phyloP scores from a whole-genome alignment of 306 rosid species.

The Senna siamea region DNA sequence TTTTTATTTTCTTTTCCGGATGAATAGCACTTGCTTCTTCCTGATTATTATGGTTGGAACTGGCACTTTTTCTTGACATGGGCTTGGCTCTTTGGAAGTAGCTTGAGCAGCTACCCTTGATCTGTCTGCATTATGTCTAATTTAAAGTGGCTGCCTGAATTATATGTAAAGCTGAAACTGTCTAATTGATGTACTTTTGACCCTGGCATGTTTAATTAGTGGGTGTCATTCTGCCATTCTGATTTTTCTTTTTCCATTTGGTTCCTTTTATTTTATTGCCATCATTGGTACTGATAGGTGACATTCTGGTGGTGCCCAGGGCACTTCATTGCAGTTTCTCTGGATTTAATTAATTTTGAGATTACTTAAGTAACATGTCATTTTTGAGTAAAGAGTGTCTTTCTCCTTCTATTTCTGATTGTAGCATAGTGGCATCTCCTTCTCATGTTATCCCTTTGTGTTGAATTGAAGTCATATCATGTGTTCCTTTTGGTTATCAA shows the following conservation, averaged over 20 bases:
- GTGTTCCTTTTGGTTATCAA: neutral
- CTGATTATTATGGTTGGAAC: neutral
- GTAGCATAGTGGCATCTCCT: conserved; percentile 31
- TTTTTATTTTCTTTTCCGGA: too few relatives aligned
- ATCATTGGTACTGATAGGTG: conserved; percentile 11
- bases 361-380: conserved; percentile 7
- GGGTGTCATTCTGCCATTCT: conserved; percentile 15
- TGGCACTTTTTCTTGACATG: neutral
- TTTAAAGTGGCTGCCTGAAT: neutral
- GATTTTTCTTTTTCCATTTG: neutral
- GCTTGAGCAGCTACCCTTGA: neutral
- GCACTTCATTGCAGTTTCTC: conserved; percentile 11
- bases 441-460: neutral
- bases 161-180: neutral
- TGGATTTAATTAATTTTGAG: conserved; percentile 27
- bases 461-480: neutral
- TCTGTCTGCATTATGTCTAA: neutral
- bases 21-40: neutral
- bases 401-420: conserved; percentile 32
- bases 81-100: neutral
- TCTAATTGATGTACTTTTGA: neutral
- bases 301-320: conserved; percentile 14
- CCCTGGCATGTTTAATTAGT: neutral
- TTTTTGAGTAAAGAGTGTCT: conserved; percentile 1
- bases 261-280: conserved; percentile 1